phyloP scores from a whole-genome alignment of 768 basidiomycete species.

The Lactarius pseudohatsudake region DNA sequence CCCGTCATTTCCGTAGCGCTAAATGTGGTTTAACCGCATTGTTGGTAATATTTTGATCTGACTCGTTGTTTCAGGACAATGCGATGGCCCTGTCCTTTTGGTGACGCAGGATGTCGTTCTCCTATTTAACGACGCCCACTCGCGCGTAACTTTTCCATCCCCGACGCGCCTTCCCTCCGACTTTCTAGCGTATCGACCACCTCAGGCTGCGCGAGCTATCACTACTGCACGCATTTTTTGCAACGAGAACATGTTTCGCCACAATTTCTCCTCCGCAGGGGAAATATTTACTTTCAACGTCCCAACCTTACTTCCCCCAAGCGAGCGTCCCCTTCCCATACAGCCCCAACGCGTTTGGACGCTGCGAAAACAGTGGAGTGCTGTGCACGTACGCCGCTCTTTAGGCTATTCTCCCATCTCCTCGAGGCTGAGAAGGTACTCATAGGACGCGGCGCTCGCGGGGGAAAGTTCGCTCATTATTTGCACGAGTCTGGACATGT shows the following conservation, averaged over 20 bases:
- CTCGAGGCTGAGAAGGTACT: slow-evolving; percentile 1
- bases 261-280: slow-evolving; percentile 82
- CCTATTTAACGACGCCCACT: slow-evolving; percentile 71
- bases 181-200: slow-evolving; percentile 69
- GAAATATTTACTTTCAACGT: slow-evolving; percentile 84
- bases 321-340: slow-evolving; percentile 50
- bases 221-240: slow-evolving; percentile 77
- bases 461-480: slow-evolving; percentile 86
- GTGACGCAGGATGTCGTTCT: slow-evolving; percentile 80
- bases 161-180: slow-evolving; percentile 45
- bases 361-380: slow-evolving; percentile 79
- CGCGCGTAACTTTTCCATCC: slow-evolving; percentile 76
- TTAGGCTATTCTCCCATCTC: neutral
- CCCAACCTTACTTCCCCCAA: slow-evolving; percentile 27
- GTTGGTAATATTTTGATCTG: neutral
- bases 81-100: slow-evolving; percentile 81
- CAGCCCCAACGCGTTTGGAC: slow-evolving; percentile 88
- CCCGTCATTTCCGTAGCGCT: slow-evolving; percentile 72
- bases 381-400: slow-evolving; percentile 58
- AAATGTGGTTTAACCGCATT: slow-evolving; percentile 50
- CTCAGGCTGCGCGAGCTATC: slow-evolving; percentile 67
- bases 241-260: slow-evolving; percentile 78
- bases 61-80: slow-evolving; percentile 53
- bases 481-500: slow-evolving; percentile 93
- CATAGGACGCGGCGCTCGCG: slow-evolving; percentile 86